Percentiles rank a stretch among this genome's conserved stretches.
phyloP scores from a whole-genome alignment of 192 early-diverging fungal species.

The Backusella liffmaniae region DNA sequence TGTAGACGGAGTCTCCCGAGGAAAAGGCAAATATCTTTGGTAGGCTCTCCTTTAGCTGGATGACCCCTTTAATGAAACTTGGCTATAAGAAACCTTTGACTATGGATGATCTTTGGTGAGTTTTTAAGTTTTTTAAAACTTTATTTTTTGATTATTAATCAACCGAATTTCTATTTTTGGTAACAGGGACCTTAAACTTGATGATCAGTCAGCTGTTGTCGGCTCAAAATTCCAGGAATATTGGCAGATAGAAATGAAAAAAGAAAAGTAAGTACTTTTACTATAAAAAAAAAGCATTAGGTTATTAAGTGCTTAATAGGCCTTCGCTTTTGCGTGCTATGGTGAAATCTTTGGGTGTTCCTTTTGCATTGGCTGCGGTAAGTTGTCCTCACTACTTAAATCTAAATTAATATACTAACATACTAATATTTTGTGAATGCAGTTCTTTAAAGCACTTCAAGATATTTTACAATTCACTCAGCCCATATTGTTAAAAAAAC shows the following conservation, averaged over 20 bases:
- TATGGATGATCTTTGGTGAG: conserved; percentile 69
- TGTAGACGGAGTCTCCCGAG: conserved; percentile 63
- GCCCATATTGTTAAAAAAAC: conserved; percentile 69
- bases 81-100: conserved; percentile 75
- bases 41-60: conserved; percentile 84
- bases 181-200: conserved; percentile 51
- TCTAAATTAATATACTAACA: background rate
- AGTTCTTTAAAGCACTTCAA: conserved; percentile 73
- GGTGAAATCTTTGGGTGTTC: conserved; percentile 57
- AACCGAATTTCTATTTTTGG: background rate
- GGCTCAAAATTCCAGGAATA: conserved; percentile 58
- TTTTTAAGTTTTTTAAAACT: background rate
- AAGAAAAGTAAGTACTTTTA: conserved; percentile 36
- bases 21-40: conserved; percentile 84
- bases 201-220: conserved; percentile 59
- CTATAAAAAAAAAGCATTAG: background rate
- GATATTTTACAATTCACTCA: conserved; percentile 79
- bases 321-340: conserved; percentile 73
- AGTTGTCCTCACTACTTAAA: background rate
- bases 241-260: conserved; percentile 74
- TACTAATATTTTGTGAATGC: background rate
- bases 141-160: background rate
- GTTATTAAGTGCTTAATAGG: conserved; percentile 21
- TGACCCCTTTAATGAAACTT: conserved; percentile 80
- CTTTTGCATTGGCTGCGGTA: conserved; percentile 68